phyloP scores from a whole-genome alignment of 2,329 filamentous ascomycete species.

The Aureobasidium subglaciale region DNA sequence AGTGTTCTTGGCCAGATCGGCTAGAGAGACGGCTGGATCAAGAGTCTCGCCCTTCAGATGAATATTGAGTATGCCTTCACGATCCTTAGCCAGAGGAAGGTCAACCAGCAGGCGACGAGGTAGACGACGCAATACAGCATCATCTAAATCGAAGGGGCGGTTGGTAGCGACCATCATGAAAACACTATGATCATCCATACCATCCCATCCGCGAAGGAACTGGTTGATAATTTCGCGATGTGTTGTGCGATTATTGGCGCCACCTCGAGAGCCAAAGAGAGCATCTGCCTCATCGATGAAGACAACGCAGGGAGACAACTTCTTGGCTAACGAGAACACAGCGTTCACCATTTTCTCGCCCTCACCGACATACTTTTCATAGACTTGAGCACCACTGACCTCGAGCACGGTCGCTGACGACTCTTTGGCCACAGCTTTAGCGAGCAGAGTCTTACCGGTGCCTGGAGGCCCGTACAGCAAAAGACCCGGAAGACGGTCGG shows the following conservation, averaged over 20 bases:
- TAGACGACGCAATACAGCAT: conserved; percentile 70
- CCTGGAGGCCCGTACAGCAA: conserved; percentile 94
- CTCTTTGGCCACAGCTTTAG: conserved; percentile 59
- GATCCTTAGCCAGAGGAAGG: conserved; percentile 59
- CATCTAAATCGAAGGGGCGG: conserved; percentile 87
- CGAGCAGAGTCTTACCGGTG: conserved; percentile 77
- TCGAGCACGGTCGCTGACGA: conserved; percentile 67
- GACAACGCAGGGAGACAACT: conserved; percentile 77
- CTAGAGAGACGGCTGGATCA: conserved; percentile 54
- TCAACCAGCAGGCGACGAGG: conserved; percentile 68
- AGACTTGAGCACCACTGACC: conserved; percentile 82
- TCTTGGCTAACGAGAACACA: conserved; percentile 84
- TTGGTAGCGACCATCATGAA: conserved; percentile 99
- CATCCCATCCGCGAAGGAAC: conserved; percentile 95
- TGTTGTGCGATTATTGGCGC: conserved; percentile 56
- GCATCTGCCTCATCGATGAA: conserved; percentile 97
- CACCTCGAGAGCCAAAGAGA: conserved; percentile 71
- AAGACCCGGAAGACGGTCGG: conserved; percentile 83
- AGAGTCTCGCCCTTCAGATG: conserved; percentile 63
- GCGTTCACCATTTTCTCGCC: conserved; percentile 93
- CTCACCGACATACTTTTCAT: conserved; percentile 94
- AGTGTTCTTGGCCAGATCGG: conserved; percentile 57
- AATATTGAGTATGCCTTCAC: conserved; percentile 62
- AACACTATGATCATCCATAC: conserved; percentile 68
- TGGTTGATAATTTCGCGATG: conserved; percentile 93